Evolutionary conservation across 1,284 basidiomycete genomes (phyloP), one percentile per base, ranked within the genome.

Genomic region (Apiotrichum gracile): DNA sequence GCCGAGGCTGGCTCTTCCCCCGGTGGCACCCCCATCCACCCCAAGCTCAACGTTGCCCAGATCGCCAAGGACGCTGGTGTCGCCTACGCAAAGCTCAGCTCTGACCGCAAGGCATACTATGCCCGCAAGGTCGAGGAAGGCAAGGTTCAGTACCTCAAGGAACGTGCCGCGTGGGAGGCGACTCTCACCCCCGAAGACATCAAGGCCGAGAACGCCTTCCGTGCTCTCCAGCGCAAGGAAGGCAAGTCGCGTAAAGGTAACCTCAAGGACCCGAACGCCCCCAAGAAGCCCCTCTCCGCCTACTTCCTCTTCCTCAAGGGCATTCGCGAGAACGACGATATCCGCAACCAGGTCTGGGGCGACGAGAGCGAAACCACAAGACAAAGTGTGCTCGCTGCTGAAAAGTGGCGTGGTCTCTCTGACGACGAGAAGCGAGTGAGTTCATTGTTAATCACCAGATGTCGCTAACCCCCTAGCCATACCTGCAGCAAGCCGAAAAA

Each of bases 261-360:
- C 74, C 86, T 97, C 75, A 94, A 94, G 78, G 91, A 97, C 70
- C 91, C 91, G 26, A 93, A 96, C 68, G 92, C 91, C 19, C 92
- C 92, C 10, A 93, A 93, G 83, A 94, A 94, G 75, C 92, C 92
- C 4, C 82, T 96, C 27, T 87, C 85, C 65, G 91, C 92, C 4
- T 97, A 96, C 72, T 96, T 96, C 66, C 87, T 94, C 83, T 97
- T 93, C 79, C 76, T 96, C 59, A 89, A 92, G 72, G 83, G 85
- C 45, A 92, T 93, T 65, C 81, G 91, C 58, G 84, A 88, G 66
- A 68, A 73, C 56, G 81, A 83, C 14, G 78, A 79, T 38, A 76
- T 91, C 31, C 85, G 89, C 19, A 80, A 76, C 60, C 85, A 86
- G 22, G 85, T 96, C 17, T 94, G 94, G 76, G 88, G 87, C n/a